Base-by-base conservation (phyloP, 2,329 filamentous ascomycete species). In the Xylaria sp. region DNA sequence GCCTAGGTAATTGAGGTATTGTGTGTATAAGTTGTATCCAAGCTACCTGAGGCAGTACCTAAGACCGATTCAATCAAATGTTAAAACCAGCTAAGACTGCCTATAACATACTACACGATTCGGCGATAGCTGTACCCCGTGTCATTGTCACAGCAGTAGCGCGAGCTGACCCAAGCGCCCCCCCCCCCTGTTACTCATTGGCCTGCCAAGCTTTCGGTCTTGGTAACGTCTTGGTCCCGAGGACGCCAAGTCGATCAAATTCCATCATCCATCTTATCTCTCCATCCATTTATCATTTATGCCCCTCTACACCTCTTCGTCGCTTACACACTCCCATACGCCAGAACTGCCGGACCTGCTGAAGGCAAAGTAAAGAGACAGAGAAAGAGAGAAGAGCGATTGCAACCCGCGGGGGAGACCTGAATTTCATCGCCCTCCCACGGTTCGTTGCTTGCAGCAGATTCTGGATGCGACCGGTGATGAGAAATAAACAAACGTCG, bases 211-310 rank as follows among this genome's bases (percentile, higher is more conserved):
- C 56, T 53, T 53, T 34, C 43, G 43, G 53, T 46, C 25, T 53
- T 55, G 46, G 39, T 48, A 48, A 23, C 39, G 52, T 57, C 25
- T 28, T 46, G 45, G 45, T 41, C 64, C 25, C 57, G 34, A 63
- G 34, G 60, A 48, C 65, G 65, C 65, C 64, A 66, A 66, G 64
- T 61, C 36, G 58, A 61, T 53, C 45, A 60, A 63, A 67, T 60
- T 52, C 65, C 65, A 63, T 50, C 60, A 67, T 67, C 65, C 60
- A 67, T 67, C 65, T 67, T 60, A 63, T 67, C 60, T 60, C 48
- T 67, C 55, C 34, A 63, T 57, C 39, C 52, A 28, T 61, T 36
- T 25, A 48, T 67, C 52, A 28, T 61, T 36, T 25, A 48, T 67
- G 60, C 65, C 65, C 65, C 65, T 67, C 65, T 60, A 63, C 55